phyloP scores from a whole-genome alignment of 192 early-diverging fungal genomes.

The Haplosporangium gracile region DNA sequence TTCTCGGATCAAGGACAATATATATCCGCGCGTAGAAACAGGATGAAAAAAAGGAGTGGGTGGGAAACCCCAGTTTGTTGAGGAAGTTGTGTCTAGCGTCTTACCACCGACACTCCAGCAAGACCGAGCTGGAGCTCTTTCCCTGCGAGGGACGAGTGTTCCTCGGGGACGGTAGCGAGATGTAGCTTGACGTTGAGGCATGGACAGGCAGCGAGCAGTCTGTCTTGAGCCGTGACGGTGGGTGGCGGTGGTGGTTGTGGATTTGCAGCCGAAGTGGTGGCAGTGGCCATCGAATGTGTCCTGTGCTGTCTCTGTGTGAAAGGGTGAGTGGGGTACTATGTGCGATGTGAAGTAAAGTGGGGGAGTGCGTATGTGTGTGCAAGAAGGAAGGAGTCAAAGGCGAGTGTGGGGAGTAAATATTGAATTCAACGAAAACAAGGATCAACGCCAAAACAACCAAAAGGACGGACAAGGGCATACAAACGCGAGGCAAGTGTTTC shows the following conservation, averaged over 20 bases:
- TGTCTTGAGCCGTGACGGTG: constrained; percentile 24
- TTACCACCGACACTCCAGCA: constrained; percentile 51
- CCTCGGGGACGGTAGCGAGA: constrained; percentile 25
- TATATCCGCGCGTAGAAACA: neutral
- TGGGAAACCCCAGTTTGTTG: neutral
- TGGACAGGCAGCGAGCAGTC: constrained; percentile 37
- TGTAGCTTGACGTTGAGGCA: constrained; percentile 55
- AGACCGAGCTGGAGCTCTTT: constrained; percentile 41
- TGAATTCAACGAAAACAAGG: neutral
- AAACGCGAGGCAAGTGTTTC: neutral
- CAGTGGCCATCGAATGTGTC: constrained; percentile 8
- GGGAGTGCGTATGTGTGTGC: neutral
- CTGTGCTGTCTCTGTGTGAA: neutral
- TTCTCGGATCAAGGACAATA: neutral
- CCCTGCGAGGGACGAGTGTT: neutral
- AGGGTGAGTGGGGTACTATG: neutral
- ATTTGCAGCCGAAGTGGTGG: neutral
- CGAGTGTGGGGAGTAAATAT: too few relatives aligned
- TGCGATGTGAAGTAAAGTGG: neutral
- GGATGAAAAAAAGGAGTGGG: neutral
- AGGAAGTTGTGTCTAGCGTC: neutral
- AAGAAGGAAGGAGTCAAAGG: neutral
- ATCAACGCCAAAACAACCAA: neutral
- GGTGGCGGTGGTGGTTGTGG: neutral
- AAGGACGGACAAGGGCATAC: neutral